A percentile compares a stretch with the other conserved stretches of the same genome.
Conservation (phyloP, 2,329 filamentous ascomycete species). For the Colletotrichum sp. region DNA sequence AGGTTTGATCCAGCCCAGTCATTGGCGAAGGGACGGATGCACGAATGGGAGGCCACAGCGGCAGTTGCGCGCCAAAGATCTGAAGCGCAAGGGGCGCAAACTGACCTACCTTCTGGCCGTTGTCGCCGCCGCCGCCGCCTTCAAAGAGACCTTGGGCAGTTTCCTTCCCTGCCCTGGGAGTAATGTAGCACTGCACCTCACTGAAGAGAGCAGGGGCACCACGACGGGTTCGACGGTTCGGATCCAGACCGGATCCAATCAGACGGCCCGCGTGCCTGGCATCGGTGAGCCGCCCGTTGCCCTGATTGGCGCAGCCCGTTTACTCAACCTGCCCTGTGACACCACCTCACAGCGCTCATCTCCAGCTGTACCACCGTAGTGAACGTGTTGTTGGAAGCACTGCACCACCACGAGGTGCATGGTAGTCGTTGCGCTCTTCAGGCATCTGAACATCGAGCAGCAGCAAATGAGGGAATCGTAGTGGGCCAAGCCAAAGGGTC, state of each 20-base stretch:
- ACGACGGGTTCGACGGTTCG: neutral
- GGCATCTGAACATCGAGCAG: neutral
- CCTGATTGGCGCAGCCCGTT: conserved; percentile 10
- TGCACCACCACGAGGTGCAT: neutral
- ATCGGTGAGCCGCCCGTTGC: neutral
- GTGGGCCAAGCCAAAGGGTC: neutral
- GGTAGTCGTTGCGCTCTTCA: neutral
- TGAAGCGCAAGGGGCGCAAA: conserved; percentile 20
- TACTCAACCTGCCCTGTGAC: neutral
- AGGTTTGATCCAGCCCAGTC: conserved; percentile 5
- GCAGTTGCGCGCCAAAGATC: conserved; percentile 18
- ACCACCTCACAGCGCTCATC: neutral
- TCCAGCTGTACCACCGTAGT: neutral
- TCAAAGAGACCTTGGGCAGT: neutral
- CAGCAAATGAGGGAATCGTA: neutral
- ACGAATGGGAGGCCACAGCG: conserved; percentile 19
- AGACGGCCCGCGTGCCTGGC: conserved; percentile 5
- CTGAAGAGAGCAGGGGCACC: neutral
- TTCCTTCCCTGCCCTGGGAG: neutral
- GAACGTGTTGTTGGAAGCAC: neutral
- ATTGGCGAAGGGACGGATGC: conserved; percentile 17
- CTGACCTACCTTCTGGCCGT: neutral
- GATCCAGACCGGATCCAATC: conserved; percentile 7
- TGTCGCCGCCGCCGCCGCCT: neutral
- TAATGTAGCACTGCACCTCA: neutral